phyloP scores from a whole-genome alignment of 805 yeast genomes.

The Yamadazyma laniorum region DNA sequence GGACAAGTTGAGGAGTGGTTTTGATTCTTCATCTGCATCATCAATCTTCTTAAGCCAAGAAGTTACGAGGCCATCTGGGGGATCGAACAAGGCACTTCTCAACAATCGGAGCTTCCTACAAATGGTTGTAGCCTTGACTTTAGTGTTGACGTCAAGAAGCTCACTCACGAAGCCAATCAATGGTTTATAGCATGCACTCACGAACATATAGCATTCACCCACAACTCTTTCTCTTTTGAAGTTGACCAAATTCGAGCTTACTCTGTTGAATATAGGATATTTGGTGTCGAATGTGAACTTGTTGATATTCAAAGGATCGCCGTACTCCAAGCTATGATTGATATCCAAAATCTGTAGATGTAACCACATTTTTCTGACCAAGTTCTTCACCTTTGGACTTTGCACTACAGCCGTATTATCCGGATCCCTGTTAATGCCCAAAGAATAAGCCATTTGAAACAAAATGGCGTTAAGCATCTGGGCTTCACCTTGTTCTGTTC shows the following conservation, averaged over 20 bases:
- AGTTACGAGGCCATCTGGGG: slow-evolving; percentile 23
- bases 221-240: slow-evolving; percentile 36
- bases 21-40: slow-evolving; percentile 32
- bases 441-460: slow-evolving; percentile 64
- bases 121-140: slow-evolving; percentile 5
- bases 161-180: slow-evolving; percentile 11
- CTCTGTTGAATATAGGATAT: slow-evolving; percentile 31
- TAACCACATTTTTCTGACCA: slow-evolving; percentile 39
- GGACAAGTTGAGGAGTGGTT: slow-evolving; percentile 3
- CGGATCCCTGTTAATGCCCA: slow-evolving; percentile 70
- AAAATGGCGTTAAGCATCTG: slow-evolving; percentile 49
- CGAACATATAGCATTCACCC: slow-evolving; percentile 25
- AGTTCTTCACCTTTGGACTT: slow-evolving; percentile 32
- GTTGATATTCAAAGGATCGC: slow-evolving; percentile 33
- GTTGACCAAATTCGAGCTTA: slow-evolving; percentile 32
- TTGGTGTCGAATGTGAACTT: slow-evolving; percentile 29
- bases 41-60: slow-evolving; percentile 18
- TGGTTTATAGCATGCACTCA: slow-evolving; percentile 26
- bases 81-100: slow-evolving; percentile 12
- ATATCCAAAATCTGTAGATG: slow-evolving; percentile 28
- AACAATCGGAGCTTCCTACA: slow-evolving; percentile 6
- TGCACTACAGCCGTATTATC: slow-evolving; percentile 22
- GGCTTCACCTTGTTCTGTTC: slow-evolving; percentile 57
- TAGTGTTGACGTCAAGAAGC: slow-evolving; percentile 10
- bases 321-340: slow-evolving; percentile 25